Evolutionary conservation across 306 rosid species (phyloP), one percentile per base, ranked within the genome.

Genomic region (Trifolium subterraneum): DNA sequence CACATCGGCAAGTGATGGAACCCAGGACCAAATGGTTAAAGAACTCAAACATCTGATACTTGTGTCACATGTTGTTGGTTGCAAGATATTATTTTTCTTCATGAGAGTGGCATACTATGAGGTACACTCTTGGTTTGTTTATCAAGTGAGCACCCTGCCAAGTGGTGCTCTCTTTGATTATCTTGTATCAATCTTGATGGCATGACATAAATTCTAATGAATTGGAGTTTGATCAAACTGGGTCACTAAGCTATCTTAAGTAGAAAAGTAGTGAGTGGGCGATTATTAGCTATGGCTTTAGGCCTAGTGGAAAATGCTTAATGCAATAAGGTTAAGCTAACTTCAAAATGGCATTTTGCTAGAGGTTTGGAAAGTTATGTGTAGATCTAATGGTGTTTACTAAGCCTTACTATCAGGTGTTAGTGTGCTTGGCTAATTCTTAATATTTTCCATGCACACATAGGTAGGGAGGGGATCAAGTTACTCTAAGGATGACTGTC

Each of bases 311-410:
- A 29, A 29, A 15, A 15, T 29, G 62, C 1, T 55, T 55, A 10
- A 58, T 6, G 16, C 39, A 29, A 29, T 31, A 60, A 13, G 39
- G 42, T 60, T 13, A 60, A 29, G 15, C 20, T 60, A 15, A n/a
- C 20, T 60, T 29, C 58, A 75, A 50, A 2, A 23, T 68, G 31
- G 6, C 7, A 59, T 61, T 31, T 44, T 13, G 61, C 44, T 45
- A 20, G 25, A 16, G 61, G 25, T 51, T 61, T 62, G 60, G 23
- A 38, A 77, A 23, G 62, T 70, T 62, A 15, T 64, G 35, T 22
- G 8, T 65, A 45, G 56, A 22, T 71, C 23, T 35, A 39, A 66
- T 25, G 7, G 1, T 65, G 47, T 48, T 58, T 70, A 5, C 35
- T 12, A 56, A 70, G 20, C 35, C 70, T 72, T 29, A 60, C 65